Evolutionary conservation across 1,139 yeast species (phyloP), one percentile per base, ranked within the genome.

Genomic region (Saccharomyces pastorianus): DNA sequence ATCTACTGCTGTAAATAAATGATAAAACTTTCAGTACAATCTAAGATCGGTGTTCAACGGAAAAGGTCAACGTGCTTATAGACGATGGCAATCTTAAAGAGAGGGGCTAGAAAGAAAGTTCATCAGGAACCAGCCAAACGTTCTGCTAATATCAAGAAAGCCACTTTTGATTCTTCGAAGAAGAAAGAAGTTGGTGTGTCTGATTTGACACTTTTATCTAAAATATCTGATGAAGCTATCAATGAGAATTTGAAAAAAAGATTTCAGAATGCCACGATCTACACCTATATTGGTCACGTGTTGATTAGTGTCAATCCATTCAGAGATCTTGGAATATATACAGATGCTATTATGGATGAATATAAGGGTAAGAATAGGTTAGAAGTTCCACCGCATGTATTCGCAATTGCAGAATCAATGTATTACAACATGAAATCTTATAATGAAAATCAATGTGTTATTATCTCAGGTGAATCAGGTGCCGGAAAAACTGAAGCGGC

Each of bases 401-500:
- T 86, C 72, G 96, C 98, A 52, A 91, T 93, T 65, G 99, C 99
- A 23, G 99, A 95, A 71, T 76, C 95, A 41, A 91, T 95, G 96
- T 93, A 86, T 72, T 93, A 95, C 73, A 88, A 91, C 69, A 81
- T 95, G 84, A 91, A 91, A 72, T 86, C 96, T 0, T 95, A 95
- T 71, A 83, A 88, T 55, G 99, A 95, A 65, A 90, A 85, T 69
- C 99, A 95, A 71, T 93, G 99, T 79, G 99, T 95, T 47, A 95
- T 95, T 65, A 95, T 95, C 62, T 89, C 97, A 5, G 99, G 99
- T 53, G 99, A 95, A 71, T 89, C 97, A 1, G 99, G 99, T 58
- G 99, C 99, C 2, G 99, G 99, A 51, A 93, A 93, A 71, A 93
- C 99, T 6, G 99, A 93, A 72, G 98, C 99, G 17, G 99, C 99